A percentile compares a stretch with the other conserved stretches of the same genome.
Evolutionary conservation across 768 basidiomycete genomes (phyloP).

Genomic region (Leccinum uliginosum): DNA sequence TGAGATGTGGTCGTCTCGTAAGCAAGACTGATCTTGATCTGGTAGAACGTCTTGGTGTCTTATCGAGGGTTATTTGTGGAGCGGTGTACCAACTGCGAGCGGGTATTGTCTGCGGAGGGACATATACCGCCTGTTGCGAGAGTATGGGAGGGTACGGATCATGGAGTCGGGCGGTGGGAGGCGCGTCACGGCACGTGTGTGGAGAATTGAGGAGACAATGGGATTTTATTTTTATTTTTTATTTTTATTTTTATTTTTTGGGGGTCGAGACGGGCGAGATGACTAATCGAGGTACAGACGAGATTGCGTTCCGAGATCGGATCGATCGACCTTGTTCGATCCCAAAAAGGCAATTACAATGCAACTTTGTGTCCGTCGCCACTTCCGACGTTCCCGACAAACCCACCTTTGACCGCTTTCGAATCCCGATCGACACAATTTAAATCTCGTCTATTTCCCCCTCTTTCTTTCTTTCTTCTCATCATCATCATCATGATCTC

Average conservation of each 20-base stretch:
- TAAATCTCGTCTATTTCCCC: conserved; percentile 15
- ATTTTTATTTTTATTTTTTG: too few relatives aligned
- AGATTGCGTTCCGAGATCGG: conserved; percentile 17
- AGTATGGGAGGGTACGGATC: conserved; percentile 36
- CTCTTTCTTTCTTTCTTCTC: not conserved
- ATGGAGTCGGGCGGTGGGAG: conserved; percentile 41
- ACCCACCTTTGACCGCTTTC: conserved; percentile 7
- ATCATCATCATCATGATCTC: not conserved
- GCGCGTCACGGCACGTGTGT: conserved; percentile 48
- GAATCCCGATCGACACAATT: conserved; percentile 25
- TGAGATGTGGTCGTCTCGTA: conserved; percentile 17
- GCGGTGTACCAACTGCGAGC: conserved; percentile 54
- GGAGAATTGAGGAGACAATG: conserved; percentile 15
- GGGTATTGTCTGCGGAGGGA: conserved; percentile 65
- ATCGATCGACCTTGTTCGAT: conserved; percentile 26
- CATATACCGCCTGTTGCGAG: conserved; percentile 71
- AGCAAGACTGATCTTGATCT: not conserved
- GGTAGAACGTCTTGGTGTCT: conserved; percentile 46
- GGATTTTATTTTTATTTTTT: not conserved
- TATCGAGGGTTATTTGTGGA: conserved; percentile 63
- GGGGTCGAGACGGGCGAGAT: too few relatives aligned
- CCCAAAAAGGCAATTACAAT: conserved; percentile 18
- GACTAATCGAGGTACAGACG: conserved; percentile 9
- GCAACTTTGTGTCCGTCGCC: conserved; percentile 5
- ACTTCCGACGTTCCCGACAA: not conserved